phyloP scores from a whole-genome alignment of 805 yeast genomes.

The Hanseniaspora lachancei region DNA sequence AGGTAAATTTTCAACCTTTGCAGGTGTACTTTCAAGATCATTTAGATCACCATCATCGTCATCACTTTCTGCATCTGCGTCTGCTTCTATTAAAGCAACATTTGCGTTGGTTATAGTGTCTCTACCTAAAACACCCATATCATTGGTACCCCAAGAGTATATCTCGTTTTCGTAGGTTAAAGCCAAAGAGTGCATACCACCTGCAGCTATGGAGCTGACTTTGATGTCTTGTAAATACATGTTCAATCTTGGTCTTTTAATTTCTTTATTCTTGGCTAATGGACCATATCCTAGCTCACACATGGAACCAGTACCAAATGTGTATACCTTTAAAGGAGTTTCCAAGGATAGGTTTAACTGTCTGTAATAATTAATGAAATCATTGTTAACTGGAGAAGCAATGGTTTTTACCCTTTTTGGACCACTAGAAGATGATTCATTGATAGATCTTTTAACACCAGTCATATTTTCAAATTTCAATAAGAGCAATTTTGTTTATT shows the following conservation, averaged over 20 bases:
- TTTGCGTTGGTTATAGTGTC: slow-evolving; percentile 48
- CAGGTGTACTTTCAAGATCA: slow-evolving; percentile 81
- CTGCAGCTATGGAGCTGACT: slow-evolving; percentile 78
- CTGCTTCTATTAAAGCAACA: slow-evolving; percentile 57
- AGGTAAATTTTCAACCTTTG: slow-evolving; percentile 55
- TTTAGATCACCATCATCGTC: slow-evolving; percentile 78
- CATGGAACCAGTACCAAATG: slow-evolving; percentile 96
- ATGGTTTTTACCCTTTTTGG: slow-evolving; percentile 14
- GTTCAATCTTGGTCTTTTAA: slow-evolving; percentile 87
- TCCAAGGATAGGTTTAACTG: slow-evolving; percentile 13
- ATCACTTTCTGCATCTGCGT: slow-evolving; percentile 43
- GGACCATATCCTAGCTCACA: slow-evolving; percentile 98
- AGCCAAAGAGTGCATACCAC: slow-evolving; percentile 91
- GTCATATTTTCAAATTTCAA: neutral
- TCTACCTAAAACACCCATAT: slow-evolving; percentile 82
- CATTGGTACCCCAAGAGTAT: slow-evolving; percentile 99
- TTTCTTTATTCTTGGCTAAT: slow-evolving; percentile 77
- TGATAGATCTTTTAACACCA: slow-evolving; percentile 2
- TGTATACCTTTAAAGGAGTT: slow-evolving; percentile 59
- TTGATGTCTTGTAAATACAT: slow-evolving; percentile 37
- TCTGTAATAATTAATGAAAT: slow-evolving; percentile 4
- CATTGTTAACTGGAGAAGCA: slow-evolving; percentile 1
- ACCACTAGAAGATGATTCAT: slow-evolving; percentile 13
- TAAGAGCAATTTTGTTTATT: neutral
- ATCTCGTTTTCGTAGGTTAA: slow-evolving; percentile 59